A percentile compares a stretch with the other conserved stretches of the same genome.
Conservation (phyloP, 331 rosid genomes). For the Ulmus americana region DNA sequence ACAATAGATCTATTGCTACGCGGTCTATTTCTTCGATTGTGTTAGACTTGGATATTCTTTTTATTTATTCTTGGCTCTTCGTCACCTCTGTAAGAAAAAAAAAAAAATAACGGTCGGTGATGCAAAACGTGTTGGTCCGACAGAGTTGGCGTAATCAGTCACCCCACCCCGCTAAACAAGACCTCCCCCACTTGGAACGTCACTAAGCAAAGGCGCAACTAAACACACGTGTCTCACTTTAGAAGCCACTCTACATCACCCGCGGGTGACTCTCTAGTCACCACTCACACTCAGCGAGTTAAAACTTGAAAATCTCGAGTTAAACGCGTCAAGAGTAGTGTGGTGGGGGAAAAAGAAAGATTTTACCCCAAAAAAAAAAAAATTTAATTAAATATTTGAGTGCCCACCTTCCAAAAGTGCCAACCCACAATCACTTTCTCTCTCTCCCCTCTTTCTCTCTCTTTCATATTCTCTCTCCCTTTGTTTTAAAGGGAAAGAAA, state of each 20-base stretch:
- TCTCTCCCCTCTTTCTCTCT: not conserved
- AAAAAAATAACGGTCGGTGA: too few relatives aligned
- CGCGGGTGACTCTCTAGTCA: not conserved
- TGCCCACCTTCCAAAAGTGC: slow-evolving; percentile 40
- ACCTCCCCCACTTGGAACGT: too few relatives aligned
- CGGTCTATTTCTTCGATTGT: too few relatives aligned
- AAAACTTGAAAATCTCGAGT: too few relatives aligned
- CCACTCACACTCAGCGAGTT: too few relatives aligned
- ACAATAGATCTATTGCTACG: too few relatives aligned
- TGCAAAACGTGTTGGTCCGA: too few relatives aligned
- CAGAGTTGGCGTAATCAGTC: too few relatives aligned
- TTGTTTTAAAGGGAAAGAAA: not conserved
- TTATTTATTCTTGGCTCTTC: too few relatives aligned
- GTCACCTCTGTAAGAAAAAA: too few relatives aligned
- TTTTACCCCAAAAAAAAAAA: not conserved
- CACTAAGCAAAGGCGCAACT: not conserved
- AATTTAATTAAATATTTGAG: not conserved
- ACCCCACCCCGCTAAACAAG: too few relatives aligned
- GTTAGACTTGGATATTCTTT: too few relatives aligned
- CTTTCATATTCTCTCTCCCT: not conserved
- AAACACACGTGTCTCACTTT: not conserved
- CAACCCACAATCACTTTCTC: slow-evolving; percentile 26
- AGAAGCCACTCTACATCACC: not conserved
- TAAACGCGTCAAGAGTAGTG: not conserved
- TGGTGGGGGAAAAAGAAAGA: not conserved